Evolutionary conservation across 2,329 filamentous ascomycete species (phyloP), one percentile per base, ranked within the genome.

Genomic region (Alternaria infectoria): DNA sequence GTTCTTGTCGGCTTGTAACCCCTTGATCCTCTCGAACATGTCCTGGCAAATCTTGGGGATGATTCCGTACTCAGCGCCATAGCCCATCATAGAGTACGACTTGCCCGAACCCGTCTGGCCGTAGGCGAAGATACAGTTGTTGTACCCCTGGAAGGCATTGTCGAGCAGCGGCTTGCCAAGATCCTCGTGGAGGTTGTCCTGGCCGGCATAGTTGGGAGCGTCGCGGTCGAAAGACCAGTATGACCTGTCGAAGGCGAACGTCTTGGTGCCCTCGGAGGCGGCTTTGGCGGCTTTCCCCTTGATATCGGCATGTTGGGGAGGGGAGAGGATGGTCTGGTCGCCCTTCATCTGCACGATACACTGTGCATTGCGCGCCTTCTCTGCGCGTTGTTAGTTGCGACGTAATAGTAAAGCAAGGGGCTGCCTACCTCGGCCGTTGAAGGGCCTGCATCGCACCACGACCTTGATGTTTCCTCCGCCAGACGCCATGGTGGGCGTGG

Each of bases 41-140:
- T 97, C 91, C 83, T 96, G 92, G 80, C 96, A 99, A 83, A 99
- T 99, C 75, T 90, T 92, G 49, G 96, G 96, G 66, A 98, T 98
- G 68, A 99, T 96, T 80, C 96, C 96, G 61, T 93, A 88, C 77
- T 99, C 95, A 75, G 95, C 91, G 57, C 96, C 96, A 82, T 98
- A 99, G 52, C 96, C 96, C 96, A 99, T 99, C 95, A 99, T 99
- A 30, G 94, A 97, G 81, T 99, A 99, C 15, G 93, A 97, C 83
- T 99, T 99, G 81, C 96, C 96, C 1, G 96, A 98, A 71, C 96
- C 96, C 2, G 96, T 99, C 84, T 99, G 96, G 17, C 96, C 96
- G 78, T 99, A 99, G 13, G 96, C 96, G 79, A 99, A 99, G 77
- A 99, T 99, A 86, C 96, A 99, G 81, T 98, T 99, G 85, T 99